Percentiles rank a stretch among this genome's conserved stretches.
Evolutionary conservation across 768 basidiomycete species (phyloP).

Genomic region (Kwoniella bestiolae): DNA sequence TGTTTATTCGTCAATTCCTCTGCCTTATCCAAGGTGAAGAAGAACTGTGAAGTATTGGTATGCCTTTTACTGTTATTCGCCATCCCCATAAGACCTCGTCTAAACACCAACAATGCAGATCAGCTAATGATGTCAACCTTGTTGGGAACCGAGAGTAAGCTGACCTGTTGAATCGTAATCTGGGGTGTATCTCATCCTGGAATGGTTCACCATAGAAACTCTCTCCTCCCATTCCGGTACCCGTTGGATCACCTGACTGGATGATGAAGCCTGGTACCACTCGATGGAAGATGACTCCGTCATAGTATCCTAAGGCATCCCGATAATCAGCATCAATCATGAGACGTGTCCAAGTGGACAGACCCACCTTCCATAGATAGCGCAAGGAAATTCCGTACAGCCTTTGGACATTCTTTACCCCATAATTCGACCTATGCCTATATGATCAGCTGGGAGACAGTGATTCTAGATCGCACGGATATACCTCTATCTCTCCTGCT

Average conservation of each 20-base stretch:
- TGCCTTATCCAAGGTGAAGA: conserved; percentile 89
- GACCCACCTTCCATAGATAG: conserved; percentile 84
- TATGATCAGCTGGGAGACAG: not conserved
- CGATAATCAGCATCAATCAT: not conserved
- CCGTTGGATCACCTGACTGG: conserved; percentile 91
- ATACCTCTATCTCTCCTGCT: conserved; percentile 68
- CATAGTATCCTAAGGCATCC: conserved; percentile 78
- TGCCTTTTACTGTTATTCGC: conserved; percentile 86
- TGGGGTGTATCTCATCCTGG: conserved; percentile 90
- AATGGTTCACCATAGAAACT: conserved; percentile 96
- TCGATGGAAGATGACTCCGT: conserved; percentile 93
- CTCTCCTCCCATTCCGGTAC: conserved; percentile 89
- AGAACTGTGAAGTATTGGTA: conserved; percentile 92
- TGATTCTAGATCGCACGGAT: not conserved
- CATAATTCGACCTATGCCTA: conserved; percentile 82
- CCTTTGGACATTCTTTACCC: conserved; percentile 95
- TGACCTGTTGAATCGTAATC: conserved; percentile 70
- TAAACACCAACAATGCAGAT: conserved; percentile 1
- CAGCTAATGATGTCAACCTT: not conserved
- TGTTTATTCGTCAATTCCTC: conserved; percentile 94
- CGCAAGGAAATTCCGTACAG: conserved; percentile 87
- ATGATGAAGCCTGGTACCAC: conserved; percentile 89
- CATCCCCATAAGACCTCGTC: conserved; percentile 92
- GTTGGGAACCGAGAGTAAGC: not conserved
- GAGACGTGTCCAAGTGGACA: not conserved